Evolutionary conservation across 148 eudicot species (phyloP).

Genomic region (Nepenthes gracilis): DNA sequence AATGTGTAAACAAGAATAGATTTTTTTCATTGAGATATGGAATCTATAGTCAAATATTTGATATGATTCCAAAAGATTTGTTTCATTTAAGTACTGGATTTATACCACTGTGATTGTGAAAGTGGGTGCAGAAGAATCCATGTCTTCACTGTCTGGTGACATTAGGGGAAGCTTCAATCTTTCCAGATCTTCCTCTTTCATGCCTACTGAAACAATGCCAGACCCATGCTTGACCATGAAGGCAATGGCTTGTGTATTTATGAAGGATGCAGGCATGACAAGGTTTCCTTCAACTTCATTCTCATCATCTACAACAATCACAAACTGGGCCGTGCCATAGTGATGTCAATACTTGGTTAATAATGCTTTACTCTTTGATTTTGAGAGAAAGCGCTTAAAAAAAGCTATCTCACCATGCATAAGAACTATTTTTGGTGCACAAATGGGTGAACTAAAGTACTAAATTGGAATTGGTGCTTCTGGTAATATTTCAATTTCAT

Average conservation of each 20-base stretch:
- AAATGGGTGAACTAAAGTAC: too few relatives aligned
- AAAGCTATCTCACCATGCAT: too few relatives aligned
- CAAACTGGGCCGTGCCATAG: conserved; percentile 42
- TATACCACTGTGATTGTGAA: conserved; percentile 92
- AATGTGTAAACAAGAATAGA: too few relatives aligned
- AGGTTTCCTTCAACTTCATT: conserved; percentile 66
- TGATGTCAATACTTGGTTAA: neutral
- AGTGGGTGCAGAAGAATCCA: conserved; percentile 57
- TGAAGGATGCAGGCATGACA: conserved; percentile 67
- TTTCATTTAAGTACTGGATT: too few relatives aligned
- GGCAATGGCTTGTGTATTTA: conserved; percentile 40
- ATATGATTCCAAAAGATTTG: too few relatives aligned
- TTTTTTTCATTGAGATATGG: too few relatives aligned
- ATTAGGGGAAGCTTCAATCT: conserved; percentile 74
- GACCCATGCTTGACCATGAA: conserved; percentile 78
- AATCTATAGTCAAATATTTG: too few relatives aligned
- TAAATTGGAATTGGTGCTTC: too few relatives aligned
- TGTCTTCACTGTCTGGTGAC: conserved; percentile 55
- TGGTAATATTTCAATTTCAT: too few relatives aligned
- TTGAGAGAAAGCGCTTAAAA: too few relatives aligned
- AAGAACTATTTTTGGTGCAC: too few relatives aligned
- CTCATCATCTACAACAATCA: conserved; percentile 87
- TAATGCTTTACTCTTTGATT: neutral
- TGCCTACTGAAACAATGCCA: conserved; percentile 84
- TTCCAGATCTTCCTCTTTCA: conserved; percentile 73